These are phyloP conservation scores for Mycena latifolia DNA, from an alignment of 768 basidiomycete species.

Conservation along the genomic window DNA sequence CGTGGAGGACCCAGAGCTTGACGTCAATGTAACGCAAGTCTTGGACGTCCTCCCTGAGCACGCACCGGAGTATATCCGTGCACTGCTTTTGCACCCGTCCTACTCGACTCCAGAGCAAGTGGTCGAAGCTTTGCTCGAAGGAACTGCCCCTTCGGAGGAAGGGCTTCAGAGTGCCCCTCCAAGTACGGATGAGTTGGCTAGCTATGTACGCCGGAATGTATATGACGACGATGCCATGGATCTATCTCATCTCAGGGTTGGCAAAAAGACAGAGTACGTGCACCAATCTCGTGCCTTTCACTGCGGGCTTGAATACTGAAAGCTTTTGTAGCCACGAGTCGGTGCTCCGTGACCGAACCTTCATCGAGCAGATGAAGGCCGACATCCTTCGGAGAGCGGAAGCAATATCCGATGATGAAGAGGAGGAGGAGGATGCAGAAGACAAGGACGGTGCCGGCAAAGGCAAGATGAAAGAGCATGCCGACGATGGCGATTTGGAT, in stretches of 20 bases:
- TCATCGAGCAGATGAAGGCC: conserved; percentile 83
- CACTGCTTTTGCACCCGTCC: conserved; percentile 62
- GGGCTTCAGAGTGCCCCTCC: conserved; percentile 35
- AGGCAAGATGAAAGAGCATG: conserved; percentile 41
- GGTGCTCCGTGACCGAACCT: conserved; percentile 66
- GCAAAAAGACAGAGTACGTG: conserved; percentile 71
- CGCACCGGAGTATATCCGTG: conserved; percentile 66
- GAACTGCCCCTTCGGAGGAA: conserved; percentile 64
- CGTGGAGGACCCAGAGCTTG: conserved; percentile 58
- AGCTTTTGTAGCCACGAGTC: conserved; percentile 44
- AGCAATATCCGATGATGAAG: conserved; percentile 72
- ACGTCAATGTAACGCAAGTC: conserved; percentile 74
- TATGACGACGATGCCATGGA: conserved; percentile 85
- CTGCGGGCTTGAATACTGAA: conserved; percentile 14
- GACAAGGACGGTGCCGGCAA: conserved; percentile 39
- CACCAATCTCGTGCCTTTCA: not conserved
- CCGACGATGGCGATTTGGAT: conserved; percentile 68
- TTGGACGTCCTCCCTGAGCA: conserved; percentile 82
- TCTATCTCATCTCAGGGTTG: conserved; percentile 65
- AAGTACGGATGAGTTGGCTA: conserved; percentile 39
- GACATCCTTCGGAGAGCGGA: conserved; percentile 86
- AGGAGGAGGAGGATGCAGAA: conserved; percentile 60
- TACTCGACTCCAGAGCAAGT: conserved; percentile 72
- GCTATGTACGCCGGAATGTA: conserved; percentile 71
- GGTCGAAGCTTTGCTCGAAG: conserved; percentile 81